Evolutionary conservation across 1,284 basidiomycete genomes (phyloP).

Genomic region (Tetrapyrgos nigripes): DNA sequence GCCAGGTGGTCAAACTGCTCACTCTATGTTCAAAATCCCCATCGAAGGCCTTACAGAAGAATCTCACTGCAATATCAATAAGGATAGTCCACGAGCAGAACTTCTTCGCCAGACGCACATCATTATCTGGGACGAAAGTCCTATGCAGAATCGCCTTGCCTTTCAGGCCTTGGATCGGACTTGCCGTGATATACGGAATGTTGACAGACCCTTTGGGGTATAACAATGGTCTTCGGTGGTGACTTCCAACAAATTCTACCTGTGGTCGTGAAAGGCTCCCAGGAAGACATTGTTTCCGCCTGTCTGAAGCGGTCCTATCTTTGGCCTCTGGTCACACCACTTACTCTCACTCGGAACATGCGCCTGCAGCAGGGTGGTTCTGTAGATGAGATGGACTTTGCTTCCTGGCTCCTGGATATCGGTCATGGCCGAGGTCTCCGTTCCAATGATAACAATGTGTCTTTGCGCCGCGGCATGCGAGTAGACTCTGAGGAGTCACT

Average conservation of each 20-base stretch:
- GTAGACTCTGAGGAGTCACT: slow-evolving; percentile 14
- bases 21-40: slow-evolving; percentile 52
- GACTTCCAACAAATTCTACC: no score
- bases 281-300: slow-evolving; percentile 40
- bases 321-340: slow-evolving; percentile 37
- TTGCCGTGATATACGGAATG: slow-evolving; percentile 32
- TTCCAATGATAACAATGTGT: slow-evolving; percentile 26
- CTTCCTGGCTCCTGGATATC: slow-evolving; percentile 48
- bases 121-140: no score
- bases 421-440: slow-evolving; percentile 40
- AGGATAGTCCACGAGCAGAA: slow-evolving; percentile 28
- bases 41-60: slow-evolving; percentile 34
- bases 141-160: slow-evolving; percentile 37
- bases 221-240: slow-evolving; percentile 42
- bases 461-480: slow-evolving; percentile 37
- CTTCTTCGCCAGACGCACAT: slow-evolving; percentile 31
- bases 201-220: slow-evolving; percentile 41
- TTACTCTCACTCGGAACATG: slow-evolving; percentile 45
- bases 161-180: slow-evolving; percentile 41
- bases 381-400: slow-evolving; percentile 34
- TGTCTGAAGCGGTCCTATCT: slow-evolving; percentile 40
- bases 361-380: slow-evolving; percentile 29
- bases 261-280: slow-evolving; percentile 40
- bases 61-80: slow-evolving; percentile 38
- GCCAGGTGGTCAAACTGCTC: slow-evolving; percentile 46